phyloP scores from a whole-genome alignment of 768 basidiomycete genomes.

The Hypholoma sublateritium region DNA sequence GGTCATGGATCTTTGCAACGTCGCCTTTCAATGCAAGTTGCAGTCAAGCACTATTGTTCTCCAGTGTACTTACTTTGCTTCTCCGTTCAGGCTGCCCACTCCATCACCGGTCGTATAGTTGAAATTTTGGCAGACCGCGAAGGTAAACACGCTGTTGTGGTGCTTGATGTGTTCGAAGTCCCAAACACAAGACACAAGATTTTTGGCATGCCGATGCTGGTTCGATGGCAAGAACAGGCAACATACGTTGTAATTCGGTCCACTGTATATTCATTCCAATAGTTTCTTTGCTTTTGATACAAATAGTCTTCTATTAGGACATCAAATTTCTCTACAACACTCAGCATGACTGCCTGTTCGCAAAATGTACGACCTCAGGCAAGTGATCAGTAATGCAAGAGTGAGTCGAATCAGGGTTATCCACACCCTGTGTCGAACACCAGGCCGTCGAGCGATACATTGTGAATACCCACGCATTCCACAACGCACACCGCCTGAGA shows the following conservation, averaged over 20 bases:
- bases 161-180: not conserved
- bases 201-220: not conserved
- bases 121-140: not conserved
- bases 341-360: conserved; percentile 21
- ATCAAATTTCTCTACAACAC: conserved; percentile 20
- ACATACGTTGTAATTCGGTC: not conserved
- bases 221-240: not conserved
- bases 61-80: not conserved
- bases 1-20: not conserved
- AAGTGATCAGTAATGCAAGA: conserved; percentile 10
- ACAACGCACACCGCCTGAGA: conserved; percentile 17
- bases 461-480: conserved; percentile 19
- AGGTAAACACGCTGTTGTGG: not conserved
- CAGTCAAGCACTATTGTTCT: not conserved
- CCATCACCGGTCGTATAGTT: not conserved
- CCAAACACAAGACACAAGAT: not conserved
- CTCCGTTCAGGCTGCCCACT: not conserved
- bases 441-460: conserved; percentile 10
- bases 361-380: conserved; percentile 16
- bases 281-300: not conserved
- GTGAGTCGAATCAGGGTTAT: conserved; percentile 2
- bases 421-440: conserved; percentile 12
- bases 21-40: not conserved
- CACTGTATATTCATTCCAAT: not conserved
- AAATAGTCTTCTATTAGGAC: not conserved